Evolutionary conservation across 2,329 filamentous ascomycete species (phyloP), one percentile per base, ranked within the genome.

Genomic region (Lecanicillium sp.): DNA sequence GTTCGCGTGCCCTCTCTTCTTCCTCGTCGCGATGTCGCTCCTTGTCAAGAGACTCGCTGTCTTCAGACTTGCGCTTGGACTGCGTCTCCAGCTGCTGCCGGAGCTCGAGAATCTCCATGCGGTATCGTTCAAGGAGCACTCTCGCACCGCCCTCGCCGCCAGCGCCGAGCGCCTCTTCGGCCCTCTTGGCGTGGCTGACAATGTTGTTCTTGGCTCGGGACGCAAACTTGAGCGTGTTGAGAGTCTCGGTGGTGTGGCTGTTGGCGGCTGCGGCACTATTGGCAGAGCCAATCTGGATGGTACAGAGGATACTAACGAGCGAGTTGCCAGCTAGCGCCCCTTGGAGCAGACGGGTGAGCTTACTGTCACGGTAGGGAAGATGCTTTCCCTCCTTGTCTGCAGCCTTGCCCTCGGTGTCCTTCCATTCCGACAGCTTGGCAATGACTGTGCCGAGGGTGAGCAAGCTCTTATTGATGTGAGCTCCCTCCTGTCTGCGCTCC

Each of bases 381-480:
- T 98, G 92, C 59, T 94, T 94, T 36, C 78, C 83, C 49, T 94
- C 86, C 55, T 88, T 89, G 52, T 94, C 87, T 13, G 64, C 71
- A 5, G 72, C 68, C 55, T 83, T 85, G 37, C 74, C 76, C 41
- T 84, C 74, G 59, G 88, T 90, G 30, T 94, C 86, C 56, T 94
- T 94, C 53, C 83, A 79, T 40, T 87, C 87, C 2, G 90, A 94
- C n/a, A 98, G 70, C 46, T 85, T 84, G 10, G 87, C 85, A 57
- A 98, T 96, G 53, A 98, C 92, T 1, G 87, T 98, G 37, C 92
- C 92, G 3, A 98, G 69, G 0, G 92, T 98, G 42, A 98, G 77
- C 54, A 98, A 66, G 59, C 88, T 96, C 66, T 97, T 97, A 70
- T 98, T 98, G 65, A 98, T 98, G 58, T 98, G 92, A 11, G 90